Evolutionary conservation across 2,329 filamentous ascomycete species (phyloP), one percentile per base, ranked within the genome.

Genomic region (Pseudocercospora fuligena): DNA sequence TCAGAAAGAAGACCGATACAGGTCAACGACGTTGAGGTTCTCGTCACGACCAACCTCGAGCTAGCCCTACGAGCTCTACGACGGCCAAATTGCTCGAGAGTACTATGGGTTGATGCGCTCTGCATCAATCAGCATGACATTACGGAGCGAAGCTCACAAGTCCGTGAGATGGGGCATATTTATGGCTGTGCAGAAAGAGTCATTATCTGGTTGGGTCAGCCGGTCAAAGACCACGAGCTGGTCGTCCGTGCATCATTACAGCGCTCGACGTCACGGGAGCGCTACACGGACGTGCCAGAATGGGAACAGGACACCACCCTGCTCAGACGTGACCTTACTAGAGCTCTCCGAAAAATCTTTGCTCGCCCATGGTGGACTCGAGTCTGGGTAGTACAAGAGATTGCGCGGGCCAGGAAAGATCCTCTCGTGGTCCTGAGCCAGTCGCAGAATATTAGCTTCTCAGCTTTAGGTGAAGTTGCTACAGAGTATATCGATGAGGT

Each of bases 101-200:
- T n/a, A 19, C 23, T 63, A 12, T 65, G 63, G 63, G 21, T 51
- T 3, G 63, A 65, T 56, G 63, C 63, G 11, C 14, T 65, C 6
- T 65, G 63, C 33, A 65, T 65, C 19, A 61, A 65, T 19, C 63
- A 65, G 25, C 19, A 54, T 14, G 43, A 65, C 31, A 14, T 57
- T 7, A 19, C 3, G 2, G 63, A 65, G 46, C 56, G 57, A 43
- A 54, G 5, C 46, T 14, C 57, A 19, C 63, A 65, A n/a, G 63
- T 65, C 43, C n/a, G 33, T 19, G 40, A 46, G 40, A 46, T 46
- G 40, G 40, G 40, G 4, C 14, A 46, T 19, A 46, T 46, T 19
- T 46, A 46, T 19, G 19, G 40, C 14, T 46, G 40, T 19, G 40
- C 40, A 46, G 40, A 46, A 46, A 3, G 19, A 19, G 12, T 46